Conservation (phyloP, 352 stramenopile genomes). For the Plasmopara viticola region DNA sequence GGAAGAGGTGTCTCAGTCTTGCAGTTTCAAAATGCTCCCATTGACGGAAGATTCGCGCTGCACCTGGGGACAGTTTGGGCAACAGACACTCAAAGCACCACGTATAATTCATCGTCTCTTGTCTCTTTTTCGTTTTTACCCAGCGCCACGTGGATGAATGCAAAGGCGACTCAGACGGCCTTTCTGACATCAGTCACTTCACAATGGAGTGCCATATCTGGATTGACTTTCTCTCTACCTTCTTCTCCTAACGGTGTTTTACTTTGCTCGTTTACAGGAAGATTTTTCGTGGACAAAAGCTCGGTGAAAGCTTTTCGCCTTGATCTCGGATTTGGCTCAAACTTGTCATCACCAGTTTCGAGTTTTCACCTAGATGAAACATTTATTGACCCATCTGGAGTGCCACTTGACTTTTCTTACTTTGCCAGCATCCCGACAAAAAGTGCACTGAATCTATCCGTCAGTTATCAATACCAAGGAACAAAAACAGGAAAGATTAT, state of each 20-base stretch:
- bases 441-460: slow-evolving; percentile 17
- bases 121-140: slow-evolving; percentile 38
- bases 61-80: slow-evolving; percentile 29
- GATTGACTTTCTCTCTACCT: slow-evolving; percentile 18
- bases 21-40: slow-evolving; percentile 31
- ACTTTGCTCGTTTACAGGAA: slow-evolving; percentile 39
- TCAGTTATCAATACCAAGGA: slow-evolving; percentile 36
- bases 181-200: slow-evolving; percentile 20
- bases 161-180: slow-evolving; percentile 21
- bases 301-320: slow-evolving; percentile 41
- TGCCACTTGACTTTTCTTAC: slow-evolving; percentile 39
- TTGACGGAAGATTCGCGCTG: slow-evolving; percentile 34
- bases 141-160: slow-evolving; percentile 15
- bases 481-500: slow-evolving; percentile 41
- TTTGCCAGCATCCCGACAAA: slow-evolving; percentile 21
- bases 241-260: slow-evolving; percentile 29
- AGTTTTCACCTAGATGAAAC: slow-evolving; percentile 36
- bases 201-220: slow-evolving; percentile 30
- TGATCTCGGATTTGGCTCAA: slow-evolving; percentile 33
- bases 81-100: slow-evolving; percentile 21
- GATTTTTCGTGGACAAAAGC: slow-evolving; percentile 47
- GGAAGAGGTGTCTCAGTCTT: slow-evolving; percentile 37
- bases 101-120: slow-evolving; percentile 42
- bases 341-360: slow-evolving; percentile 2
- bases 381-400: slow-evolving; percentile 40